Percentiles rank a stretch among this genome's conserved stretches.
These are phyloP conservation scores for Colletotrichum scovillei DNA, from an alignment of 2,329 filamentous ascomycete genomes.

Conservation along the genomic window DNA sequence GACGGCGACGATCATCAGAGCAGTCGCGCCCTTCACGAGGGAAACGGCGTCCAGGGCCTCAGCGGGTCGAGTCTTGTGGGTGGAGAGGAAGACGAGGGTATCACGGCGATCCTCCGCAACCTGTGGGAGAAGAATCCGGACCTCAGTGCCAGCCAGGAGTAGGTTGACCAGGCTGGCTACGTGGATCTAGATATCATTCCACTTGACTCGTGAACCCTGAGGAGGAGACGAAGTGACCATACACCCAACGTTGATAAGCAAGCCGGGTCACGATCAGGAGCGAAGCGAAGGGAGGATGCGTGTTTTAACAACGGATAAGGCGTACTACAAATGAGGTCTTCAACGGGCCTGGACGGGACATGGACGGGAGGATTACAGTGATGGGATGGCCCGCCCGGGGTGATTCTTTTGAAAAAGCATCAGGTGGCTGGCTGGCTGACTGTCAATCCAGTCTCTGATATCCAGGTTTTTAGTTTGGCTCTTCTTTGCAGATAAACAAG, in stretches of 20 bases:
- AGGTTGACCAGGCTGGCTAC: conserved; percentile 35
- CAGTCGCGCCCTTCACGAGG: conserved; percentile 47
- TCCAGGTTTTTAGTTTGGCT: too few species aligned
- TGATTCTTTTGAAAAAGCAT: too few species aligned
- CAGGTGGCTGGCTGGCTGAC: too few species aligned
- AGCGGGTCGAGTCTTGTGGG: conserved; percentile 63
- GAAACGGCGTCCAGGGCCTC: conserved; percentile 44
- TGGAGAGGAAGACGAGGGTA: conserved; percentile 62
- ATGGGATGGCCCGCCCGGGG: neutral
- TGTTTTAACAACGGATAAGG: neutral
- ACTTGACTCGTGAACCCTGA: neutral
- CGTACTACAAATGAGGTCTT: neutral
- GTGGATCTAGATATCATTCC: conserved; percentile 5
- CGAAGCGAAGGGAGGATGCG: neutral
- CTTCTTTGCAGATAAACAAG: neutral
- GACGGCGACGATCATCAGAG: conserved; percentile 51
- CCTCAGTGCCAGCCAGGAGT: conserved; percentile 65
- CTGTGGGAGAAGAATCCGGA: conserved; percentile 73
- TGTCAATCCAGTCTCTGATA: too few species aligned
- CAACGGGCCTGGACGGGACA: neutral
- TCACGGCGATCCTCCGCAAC: conserved; percentile 63
- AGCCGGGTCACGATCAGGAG: neutral
- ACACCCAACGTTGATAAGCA: too few species aligned
- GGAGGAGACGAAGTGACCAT: neutral
- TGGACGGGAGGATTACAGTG: neutral